A percentile compares a stretch with the other conserved stretches of the same genome.
Conservation (phyloP, 1,284 basidiomycete genomes). For the Malassezia psittaci region DNA sequence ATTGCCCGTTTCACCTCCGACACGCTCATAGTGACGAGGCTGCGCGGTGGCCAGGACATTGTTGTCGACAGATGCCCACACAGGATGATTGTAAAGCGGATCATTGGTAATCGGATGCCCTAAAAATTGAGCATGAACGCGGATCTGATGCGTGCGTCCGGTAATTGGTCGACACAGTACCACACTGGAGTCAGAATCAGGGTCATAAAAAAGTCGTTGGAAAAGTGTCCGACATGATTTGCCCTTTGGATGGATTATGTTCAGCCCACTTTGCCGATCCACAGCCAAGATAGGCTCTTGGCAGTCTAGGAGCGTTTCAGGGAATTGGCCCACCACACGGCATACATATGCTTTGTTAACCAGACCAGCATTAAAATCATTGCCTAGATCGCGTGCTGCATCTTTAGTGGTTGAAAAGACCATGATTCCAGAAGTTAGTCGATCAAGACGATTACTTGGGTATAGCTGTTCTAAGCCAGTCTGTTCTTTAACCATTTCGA, state of each 20-base stretch:
- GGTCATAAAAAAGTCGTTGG: constrained; percentile 72
- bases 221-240: constrained; percentile 74
- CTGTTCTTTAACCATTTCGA: constrained; percentile 75
- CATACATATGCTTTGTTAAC: constrained; percentile 53
- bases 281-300: constrained; percentile 81
- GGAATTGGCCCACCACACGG: constrained; percentile 54
- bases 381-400: constrained; percentile 60
- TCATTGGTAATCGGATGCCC: constrained; percentile 73
- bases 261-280: constrained; percentile 88
- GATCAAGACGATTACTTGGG: constrained; percentile 85
- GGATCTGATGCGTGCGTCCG: constrained; percentile 73
- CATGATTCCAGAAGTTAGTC: constrained; percentile 92
- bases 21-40: constrained; percentile 36
- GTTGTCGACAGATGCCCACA: constrained; percentile 37
- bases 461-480: constrained; percentile 72
- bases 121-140: constrained; percentile 90
- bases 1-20: constrained; percentile 35
- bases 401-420: constrained; percentile 70
- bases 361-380: constrained; percentile 54
- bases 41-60: constrained; percentile 26
- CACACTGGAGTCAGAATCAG: constrained; percentile 70
- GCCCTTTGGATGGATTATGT: constrained; percentile 57
- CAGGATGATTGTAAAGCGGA: constrained; percentile 48
- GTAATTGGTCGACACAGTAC: constrained; percentile 62
- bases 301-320: constrained; percentile 59